Base-by-base conservation (phyloP, 1,284 basidiomycete species). In the Trametes pubescens region DNA sequence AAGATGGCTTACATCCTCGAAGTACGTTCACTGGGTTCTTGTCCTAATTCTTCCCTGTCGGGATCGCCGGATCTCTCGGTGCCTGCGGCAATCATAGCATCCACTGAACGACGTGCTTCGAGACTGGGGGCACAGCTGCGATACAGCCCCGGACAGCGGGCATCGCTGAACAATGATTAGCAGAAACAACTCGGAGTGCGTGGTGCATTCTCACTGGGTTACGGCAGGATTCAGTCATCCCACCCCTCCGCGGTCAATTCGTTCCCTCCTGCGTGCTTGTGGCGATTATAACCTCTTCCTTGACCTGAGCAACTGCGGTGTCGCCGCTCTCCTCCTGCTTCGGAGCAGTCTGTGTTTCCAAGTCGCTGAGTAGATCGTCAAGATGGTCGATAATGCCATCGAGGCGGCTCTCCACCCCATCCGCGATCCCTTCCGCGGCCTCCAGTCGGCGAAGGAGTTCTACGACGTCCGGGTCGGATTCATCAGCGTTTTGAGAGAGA, bases 321-420 rank as follows among this genome's bases (percentile, higher is more conserved):
- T 29, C 26, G 44, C 7, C 32, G 16, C 34, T 22, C 7, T 29
- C 51, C 8, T 16, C 55, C 38, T 48, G 55, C 14, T 46, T 24
- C 11, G 61, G 32, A 14, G 61, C 9, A 24, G 55, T 48, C 6
- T 40, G 40, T 0, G 58, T 26, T 64, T 84, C 84, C 26, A 90
- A 72, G 10, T 73, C 73, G 16, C 75, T 74, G n/a, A 91, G 70
- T 21, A 91, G 73, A 11, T 68, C 69, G 71, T 91, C 87, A 54
- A 91, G 75, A 60, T 83, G 83, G 46, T 73, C 80, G 57, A 91
- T 75, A 37, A 91, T 77, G 34, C 73, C 78, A 71, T 91, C 87
- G 48, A 91, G 74, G 65, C 81, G 84, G 55, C 73, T 72, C 70
- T 91, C 90, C 51, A 91, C 80, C 4, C 80, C 85, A 26, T 78